Conservation (phyloP, 2,329 filamentous ascomycete genomes). For the Esteya vermicola region DNA sequence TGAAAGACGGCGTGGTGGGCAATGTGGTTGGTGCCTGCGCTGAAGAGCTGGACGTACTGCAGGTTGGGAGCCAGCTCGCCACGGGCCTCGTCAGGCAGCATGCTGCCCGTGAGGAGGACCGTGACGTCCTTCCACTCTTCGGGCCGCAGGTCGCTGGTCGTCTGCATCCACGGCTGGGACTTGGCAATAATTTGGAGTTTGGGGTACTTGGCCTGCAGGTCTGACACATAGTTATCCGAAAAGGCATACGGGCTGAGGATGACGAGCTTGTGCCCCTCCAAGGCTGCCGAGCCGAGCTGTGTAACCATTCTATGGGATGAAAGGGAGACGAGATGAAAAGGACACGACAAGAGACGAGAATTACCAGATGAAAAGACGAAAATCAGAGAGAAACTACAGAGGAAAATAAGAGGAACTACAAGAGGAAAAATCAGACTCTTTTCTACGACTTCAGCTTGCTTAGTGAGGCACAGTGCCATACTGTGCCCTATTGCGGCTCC, state of each 20-base stretch:
- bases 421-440: no score
- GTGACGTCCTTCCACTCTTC: constrained; percentile 33
- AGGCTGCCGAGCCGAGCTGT: not conserved
- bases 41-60: constrained; percentile 37
- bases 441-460: no score
- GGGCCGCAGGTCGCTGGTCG: constrained; percentile 13
- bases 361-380: no score
- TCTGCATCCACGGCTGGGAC: constrained; percentile 11
- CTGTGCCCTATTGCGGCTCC: no score
- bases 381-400: no score
- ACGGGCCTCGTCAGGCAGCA: constrained; percentile 23
- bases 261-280: not conserved
- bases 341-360: no score
- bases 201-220: constrained; percentile 21
- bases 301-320: not conserved
- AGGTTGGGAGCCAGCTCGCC: constrained; percentile 25
- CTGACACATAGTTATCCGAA: not conserved
- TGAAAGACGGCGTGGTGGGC: constrained; percentile 29
- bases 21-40: constrained; percentile 38
- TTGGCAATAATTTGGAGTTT: constrained; percentile 24
- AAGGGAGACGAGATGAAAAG: no score
- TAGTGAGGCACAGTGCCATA: no score
- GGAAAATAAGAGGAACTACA: no score
- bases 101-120: constrained; percentile 17
- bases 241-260: not conserved